Conservation (phyloP, 441 rosid species). For the Populus hybrid region DNA sequence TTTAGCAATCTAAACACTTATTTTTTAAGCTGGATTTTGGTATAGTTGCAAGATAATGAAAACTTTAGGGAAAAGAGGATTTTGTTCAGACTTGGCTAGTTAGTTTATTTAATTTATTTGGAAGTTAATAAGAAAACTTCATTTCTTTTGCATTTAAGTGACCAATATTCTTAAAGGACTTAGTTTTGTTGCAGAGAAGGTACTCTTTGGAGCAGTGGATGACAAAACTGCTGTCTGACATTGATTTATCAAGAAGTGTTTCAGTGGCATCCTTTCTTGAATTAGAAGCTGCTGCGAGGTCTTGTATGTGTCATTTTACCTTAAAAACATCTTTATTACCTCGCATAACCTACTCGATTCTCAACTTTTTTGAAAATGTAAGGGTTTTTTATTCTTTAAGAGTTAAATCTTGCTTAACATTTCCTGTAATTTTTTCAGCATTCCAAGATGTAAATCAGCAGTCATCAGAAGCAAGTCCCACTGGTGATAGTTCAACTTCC, state of each 20-base stretch:
- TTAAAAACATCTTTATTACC: not conserved
- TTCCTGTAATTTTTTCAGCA: slow-evolving; percentile 48
- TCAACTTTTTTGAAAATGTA: no score
- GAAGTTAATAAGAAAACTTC: not conserved
- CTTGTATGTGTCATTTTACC: slow-evolving; percentile 59
- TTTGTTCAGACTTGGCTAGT: not conserved
- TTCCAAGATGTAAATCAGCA: slow-evolving; percentile 64
- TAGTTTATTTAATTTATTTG: not conserved
- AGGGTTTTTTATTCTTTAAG: not conserved
- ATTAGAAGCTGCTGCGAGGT: slow-evolving; percentile 95
- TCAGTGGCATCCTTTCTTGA: slow-evolving; percentile 94
- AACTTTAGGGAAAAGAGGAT: not conserved
- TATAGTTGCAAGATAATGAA: not conserved
- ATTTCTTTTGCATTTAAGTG: slow-evolving; percentile 8
- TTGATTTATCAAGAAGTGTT: slow-evolving; percentile 87
- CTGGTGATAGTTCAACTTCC: slow-evolving; percentile 39
- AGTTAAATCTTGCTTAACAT: not conserved
- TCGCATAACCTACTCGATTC: not conserved
- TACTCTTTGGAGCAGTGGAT: slow-evolving; percentile 96
- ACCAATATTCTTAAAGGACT: slow-evolving; percentile 43
- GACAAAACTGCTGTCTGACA: slow-evolving; percentile 88
- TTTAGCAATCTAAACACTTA: not conserved
- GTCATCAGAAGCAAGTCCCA: slow-evolving; percentile 45
- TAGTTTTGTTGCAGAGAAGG: slow-evolving; percentile 81
- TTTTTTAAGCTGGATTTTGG: not conserved